Conservation (phyloP, 371 early-diverging fungal genomes). For the Haplosporangium sp. region DNA sequence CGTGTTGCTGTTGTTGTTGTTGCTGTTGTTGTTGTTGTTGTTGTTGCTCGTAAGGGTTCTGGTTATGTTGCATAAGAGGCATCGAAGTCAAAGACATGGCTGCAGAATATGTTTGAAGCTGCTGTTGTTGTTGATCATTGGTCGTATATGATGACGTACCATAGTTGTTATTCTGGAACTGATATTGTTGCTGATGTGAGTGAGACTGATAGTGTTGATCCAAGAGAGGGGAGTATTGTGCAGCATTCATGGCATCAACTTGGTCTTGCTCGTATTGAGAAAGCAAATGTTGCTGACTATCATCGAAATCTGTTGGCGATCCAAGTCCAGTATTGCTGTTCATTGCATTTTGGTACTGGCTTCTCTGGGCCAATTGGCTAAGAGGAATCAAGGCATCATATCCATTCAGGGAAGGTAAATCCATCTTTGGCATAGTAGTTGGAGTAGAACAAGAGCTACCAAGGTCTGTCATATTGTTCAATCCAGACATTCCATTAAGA, state of each 20-base stretch:
- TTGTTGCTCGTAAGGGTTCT: constrained; percentile 6
- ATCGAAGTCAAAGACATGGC: constrained; percentile 41
- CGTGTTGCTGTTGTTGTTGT: too few relatives aligned
- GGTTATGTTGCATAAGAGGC: constrained; percentile 30
- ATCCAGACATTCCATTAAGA: constrained; percentile 14
- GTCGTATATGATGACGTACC: constrained; percentile 16
- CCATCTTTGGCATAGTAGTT: constrained; percentile 41
- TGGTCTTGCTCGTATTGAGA: constrained; percentile 29
- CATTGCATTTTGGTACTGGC: constrained; percentile 7
- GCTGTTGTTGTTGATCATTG: constrained; percentile 16
- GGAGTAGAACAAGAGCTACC: constrained; percentile 41
- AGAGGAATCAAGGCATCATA: constrained; percentile 22
- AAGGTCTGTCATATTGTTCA: constrained; percentile 24
- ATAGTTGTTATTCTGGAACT: constrained; percentile 22
- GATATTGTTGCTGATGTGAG: constrained; percentile 13
- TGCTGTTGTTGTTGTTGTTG: too few relatives aligned
- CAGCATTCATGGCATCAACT: constrained; percentile 12
- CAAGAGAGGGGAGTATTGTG: constrained; percentile 30
- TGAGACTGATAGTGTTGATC: constrained; percentile 22
- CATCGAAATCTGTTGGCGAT: constrained; percentile 3
- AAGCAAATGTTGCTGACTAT: not conserved
- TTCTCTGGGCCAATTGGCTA: constrained; percentile 22
- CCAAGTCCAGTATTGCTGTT: not conserved
- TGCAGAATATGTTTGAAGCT: constrained; percentile 31
- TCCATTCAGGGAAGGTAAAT: constrained; percentile 11